Base-by-base conservation (phyloP, 2,329 filamentous ascomycete genomes). In the Fusarium sp. region DNA sequence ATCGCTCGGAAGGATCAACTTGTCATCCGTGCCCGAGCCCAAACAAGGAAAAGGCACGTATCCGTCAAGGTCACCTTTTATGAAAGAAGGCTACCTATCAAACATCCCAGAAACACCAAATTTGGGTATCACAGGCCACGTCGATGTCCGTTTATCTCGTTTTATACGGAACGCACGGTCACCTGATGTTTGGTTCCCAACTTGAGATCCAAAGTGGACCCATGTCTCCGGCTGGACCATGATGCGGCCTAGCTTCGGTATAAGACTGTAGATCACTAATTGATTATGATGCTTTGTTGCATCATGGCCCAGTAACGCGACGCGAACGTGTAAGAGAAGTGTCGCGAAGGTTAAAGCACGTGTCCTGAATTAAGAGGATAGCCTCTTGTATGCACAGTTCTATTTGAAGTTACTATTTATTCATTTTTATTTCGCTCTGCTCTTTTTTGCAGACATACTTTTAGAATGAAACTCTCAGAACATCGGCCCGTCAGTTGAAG, bases 1-100 rank as follows among this genome's bases (percentile, higher is more conserved):
- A 54, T 69, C 65, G 58, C 59, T 71, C 57, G 47, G 57, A 60
- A n/a, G 57, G 70, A 55, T 61, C 63, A 61, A 52, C 51, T 32
- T 48, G 48, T 45, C 61, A 44, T 72, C 57, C 40, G 57, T 65
- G 49, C 54, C 27, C 57, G 6, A 0, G 18, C 34, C 6, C 34
- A 37, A 37, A 42, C 51, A 51, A 49, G 54, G 37, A 44, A 53
- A 40, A 45, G 48, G 58, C 25, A 58, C 54, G 55, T 42, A 61
- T 37, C 34, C 34, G 34, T 37, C 34, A 41, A 61, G 25, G 25
- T 37, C 18, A n/a, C 18, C 27, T 29, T 29, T 32, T 41, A 18
- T 25, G 37, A 37, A 29, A 55, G n/a, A 41, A 37, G 42, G 22
- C 27, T 27, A 25, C 8, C 34, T 47, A 46, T 44, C 57, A 41